A percentile compares a stretch with the other conserved stretches of the same genome.
These are phyloP conservation scores for Mortierella sp. DNA, from an alignment of 371 early-diverging fungal species.

Conservation along the genomic window DNA sequence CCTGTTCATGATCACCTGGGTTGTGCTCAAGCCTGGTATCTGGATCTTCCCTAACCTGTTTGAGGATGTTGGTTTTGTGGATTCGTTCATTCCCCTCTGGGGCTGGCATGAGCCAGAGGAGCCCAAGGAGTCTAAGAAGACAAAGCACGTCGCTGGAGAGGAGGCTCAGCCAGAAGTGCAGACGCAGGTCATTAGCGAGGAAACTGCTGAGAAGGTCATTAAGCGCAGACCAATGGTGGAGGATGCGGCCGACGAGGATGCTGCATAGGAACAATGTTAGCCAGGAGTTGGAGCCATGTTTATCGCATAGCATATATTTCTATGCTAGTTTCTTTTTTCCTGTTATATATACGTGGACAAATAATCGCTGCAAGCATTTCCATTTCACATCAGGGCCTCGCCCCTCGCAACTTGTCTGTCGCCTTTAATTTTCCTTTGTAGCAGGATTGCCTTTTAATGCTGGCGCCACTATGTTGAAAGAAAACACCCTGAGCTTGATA, in stretches of 20 bases:
- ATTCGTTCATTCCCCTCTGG: constrained; percentile 97
- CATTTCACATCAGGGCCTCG: too few relatives aligned
- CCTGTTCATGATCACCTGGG: constrained; percentile 85
- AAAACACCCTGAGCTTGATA: too few relatives aligned
- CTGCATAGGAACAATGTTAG: neutral
- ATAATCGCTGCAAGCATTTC: too few relatives aligned
- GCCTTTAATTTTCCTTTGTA: too few relatives aligned
- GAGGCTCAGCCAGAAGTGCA: constrained; percentile 34
- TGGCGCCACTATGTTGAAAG: too few relatives aligned
- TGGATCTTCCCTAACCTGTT: constrained; percentile 99
- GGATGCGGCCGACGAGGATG: constrained; percentile 42
- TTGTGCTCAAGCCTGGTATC: constrained; percentile 86
- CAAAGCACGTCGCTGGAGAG: constrained; percentile 27
- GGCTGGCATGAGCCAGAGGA: constrained; percentile 83
- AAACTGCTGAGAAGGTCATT: constrained; percentile 32
- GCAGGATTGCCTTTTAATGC: too few relatives aligned
- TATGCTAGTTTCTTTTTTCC: too few relatives aligned
- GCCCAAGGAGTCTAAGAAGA: constrained; percentile 35
- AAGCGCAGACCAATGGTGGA: constrained; percentile 45
- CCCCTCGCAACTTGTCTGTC: too few relatives aligned
- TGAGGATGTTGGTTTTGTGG: constrained; percentile 98
- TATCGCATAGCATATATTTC: neutral
- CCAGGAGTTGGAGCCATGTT: too few relatives aligned
- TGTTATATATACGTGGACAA: too few relatives aligned
- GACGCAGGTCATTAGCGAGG: constrained; percentile 36